Base-by-base conservation (phyloP, 2,329 filamentous ascomycete species). In the Hymenoscyphus scutula region DNA sequence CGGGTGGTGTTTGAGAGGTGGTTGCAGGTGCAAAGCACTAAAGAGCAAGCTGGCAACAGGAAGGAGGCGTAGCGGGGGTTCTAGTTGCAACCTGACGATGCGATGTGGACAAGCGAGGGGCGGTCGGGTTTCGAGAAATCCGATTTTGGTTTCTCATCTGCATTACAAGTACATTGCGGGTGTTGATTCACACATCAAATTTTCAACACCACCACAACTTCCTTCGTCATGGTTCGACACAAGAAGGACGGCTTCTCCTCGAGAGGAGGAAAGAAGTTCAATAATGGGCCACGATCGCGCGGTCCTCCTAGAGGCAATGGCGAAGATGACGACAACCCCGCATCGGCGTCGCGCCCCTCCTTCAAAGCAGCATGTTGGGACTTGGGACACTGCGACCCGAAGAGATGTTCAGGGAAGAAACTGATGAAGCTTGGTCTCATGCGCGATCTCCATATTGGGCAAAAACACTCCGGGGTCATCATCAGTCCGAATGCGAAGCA, bases 291-390 rank as follows among this genome's bases (percentile, higher is more conserved):
- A 65, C 82, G 85, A 67, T 79, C 82, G 66, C 80, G 82, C 65
- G 79, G 81, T 64, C 82, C 81, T 68, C 82, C 81, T 68, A 80
- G 78, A 72, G 74, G 73, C 65, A 70, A 77, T 58, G 74, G 76
- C 60, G 77, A 79, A 64, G 75, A 80, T 60, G 69, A 70, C 69
- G 68, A 76, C 66, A 71, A 77, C 60, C 72, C 72, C 61, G 63
- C 71, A 60, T 64, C 72, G 56, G 62, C 70, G 59, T 64, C 72
- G 56, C 84, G 71, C 67, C 87, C 78, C 45, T 73, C 79, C 25
- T 97, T 93, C 84, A 96, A 96, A 78, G 94, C 95, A 56, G 95
- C 94, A 63, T 97, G 94, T 76, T 99, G 95, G 95, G 95, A 99
- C 74, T 83, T 99, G 37, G 94, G 93, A 65, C 95, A 99, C 79